phyloP scores from a whole-genome alignment of 495 filamentous ascomycete species.

The Friedmanniomyces endolithicus region DNA sequence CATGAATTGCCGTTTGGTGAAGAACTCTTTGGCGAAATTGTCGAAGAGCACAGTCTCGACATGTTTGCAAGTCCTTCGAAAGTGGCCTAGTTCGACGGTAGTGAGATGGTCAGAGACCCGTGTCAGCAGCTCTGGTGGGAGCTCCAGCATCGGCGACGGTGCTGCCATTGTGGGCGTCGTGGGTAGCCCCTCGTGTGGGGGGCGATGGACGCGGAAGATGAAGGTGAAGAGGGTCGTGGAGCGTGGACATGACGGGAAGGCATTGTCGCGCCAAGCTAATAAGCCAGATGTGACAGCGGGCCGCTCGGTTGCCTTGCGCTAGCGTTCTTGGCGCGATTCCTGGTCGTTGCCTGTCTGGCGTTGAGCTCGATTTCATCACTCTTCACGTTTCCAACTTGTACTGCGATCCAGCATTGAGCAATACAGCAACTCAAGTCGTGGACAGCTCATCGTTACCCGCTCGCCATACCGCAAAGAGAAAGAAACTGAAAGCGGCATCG shows the following conservation, averaged over 20 bases:
- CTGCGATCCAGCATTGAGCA: no score
- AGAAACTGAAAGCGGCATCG: neutral
- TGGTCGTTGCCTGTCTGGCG: no score
- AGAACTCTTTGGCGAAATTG: slow-evolving; percentile 42
- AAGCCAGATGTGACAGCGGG: no score
- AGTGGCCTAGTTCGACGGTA: slow-evolving; percentile 35
- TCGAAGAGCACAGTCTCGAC: slow-evolving; percentile 35
- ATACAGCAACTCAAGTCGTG: neutral
- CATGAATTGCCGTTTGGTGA: slow-evolving; percentile 45
- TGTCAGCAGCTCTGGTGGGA: slow-evolving; percentile 20
- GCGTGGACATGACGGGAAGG: no score
- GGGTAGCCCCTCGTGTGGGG: neutral
- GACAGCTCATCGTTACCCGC: no score
- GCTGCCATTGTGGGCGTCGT: neutral
- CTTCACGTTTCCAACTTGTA: no score
- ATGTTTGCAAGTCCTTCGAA: slow-evolving; percentile 36
- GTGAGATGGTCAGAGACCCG: slow-evolving; percentile 23
- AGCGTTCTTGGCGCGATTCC: neutral
- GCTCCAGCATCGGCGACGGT: neutral
- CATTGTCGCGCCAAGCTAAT: no score
- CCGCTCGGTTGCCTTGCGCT: no score
- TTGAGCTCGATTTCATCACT: no score
- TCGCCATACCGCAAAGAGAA: slow-evolving; percentile 3
- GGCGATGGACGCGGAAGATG: no score
- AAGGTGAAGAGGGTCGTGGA: no score